Percentiles rank a stretch among this genome's conserved stretches.
Conservation (phyloP, 352 stramenopile genomes). For the Globisporangium canariense region DNA sequence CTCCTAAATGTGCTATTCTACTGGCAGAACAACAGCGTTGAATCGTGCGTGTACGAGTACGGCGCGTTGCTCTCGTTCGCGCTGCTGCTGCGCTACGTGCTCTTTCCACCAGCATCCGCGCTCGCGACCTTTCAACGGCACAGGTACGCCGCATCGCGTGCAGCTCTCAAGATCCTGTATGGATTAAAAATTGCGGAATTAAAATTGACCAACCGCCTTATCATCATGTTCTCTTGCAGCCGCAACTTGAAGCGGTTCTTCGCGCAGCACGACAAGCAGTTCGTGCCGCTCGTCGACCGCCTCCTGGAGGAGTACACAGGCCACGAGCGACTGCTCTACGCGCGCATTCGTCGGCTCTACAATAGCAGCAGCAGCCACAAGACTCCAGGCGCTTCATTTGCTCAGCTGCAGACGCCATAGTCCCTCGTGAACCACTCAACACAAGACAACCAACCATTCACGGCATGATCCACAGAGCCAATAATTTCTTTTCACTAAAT, state of each 20-base stretch:
- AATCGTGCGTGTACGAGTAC: constrained; percentile 26
- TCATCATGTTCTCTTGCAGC: constrained; percentile 10
- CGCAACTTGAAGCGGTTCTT: constrained; percentile 45
- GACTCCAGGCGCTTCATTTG: background rate
- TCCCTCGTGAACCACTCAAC: too few relatives aligned
- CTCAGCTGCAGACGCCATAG: constrained; percentile 8
- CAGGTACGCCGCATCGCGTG: constrained; percentile 20
- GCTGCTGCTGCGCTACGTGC: constrained; percentile 30
- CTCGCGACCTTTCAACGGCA: constrained; percentile 29
- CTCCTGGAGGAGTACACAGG: constrained; percentile 50
- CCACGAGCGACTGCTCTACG: constrained; percentile 53
- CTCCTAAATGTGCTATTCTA: constrained; percentile 3
- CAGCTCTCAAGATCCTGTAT: background rate
- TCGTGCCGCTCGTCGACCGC: constrained; percentile 32
- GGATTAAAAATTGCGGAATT: background rate
- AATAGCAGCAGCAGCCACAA: background rate
- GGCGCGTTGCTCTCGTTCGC: constrained; percentile 29
- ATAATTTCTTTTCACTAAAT: constrained; percentile 9
- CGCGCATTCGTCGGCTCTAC: constrained; percentile 44
- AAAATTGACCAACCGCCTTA: background rate
- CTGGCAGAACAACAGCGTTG: constrained; percentile 7
- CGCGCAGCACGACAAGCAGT: constrained; percentile 38
- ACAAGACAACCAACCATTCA: background rate
- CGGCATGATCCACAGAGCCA: background rate
- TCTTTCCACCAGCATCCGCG: constrained; percentile 36